Base-by-base conservation (phyloP, 2,329 filamentous ascomycete species). In the Ilyonectria robusta region DNA sequence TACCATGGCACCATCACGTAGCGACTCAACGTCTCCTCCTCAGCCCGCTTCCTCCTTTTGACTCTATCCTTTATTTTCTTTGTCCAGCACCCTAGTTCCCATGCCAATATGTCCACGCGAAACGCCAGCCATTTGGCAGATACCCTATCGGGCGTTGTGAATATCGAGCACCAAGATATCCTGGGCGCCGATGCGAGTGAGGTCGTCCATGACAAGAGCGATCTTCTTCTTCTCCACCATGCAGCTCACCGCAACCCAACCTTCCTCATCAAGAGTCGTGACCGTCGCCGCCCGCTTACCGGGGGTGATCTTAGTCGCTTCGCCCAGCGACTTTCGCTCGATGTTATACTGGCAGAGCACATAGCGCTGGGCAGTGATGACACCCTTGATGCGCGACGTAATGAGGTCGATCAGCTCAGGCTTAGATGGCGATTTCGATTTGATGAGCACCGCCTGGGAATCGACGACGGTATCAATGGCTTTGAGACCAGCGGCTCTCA, bases 341-440 rank as follows among this genome's bases (percentile, higher is more conserved):
- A 98, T 89, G 83, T 99, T 99, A 87, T 98, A 99, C 78, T 97
- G 94, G 85, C 96, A 98, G 33, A 98, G 89, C 31, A 98, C 94
- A 79, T 93, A 98, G 81, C 91, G 92, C 84, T 99, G 94, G 10
- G 96, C 96, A 47, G 94, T 95, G 78, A 99, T 98, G 70, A 99
- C 95, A 81, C 96, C 96, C 66, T 90, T 89, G 78, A 99, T 97
- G 76, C 96, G 91, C 11, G 92, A 92, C 31, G 93, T 89, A 77
- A 99, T 97, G 64, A 97, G 86, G 23, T 95, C 89, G 61, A 98
- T 92, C 65, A 98, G 86, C 70, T 91, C 89, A 4, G 90, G 89
- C 81, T 97, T 93, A 68, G 92, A 93, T 6, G 95, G 92, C 64
- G 91, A 88, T 79, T 92, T 94, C 47, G 94, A 97, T 84, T 95